Conservation (phyloP, 2,329 filamentous ascomycete genomes). For the Pyrenochaeta sp. region DNA sequence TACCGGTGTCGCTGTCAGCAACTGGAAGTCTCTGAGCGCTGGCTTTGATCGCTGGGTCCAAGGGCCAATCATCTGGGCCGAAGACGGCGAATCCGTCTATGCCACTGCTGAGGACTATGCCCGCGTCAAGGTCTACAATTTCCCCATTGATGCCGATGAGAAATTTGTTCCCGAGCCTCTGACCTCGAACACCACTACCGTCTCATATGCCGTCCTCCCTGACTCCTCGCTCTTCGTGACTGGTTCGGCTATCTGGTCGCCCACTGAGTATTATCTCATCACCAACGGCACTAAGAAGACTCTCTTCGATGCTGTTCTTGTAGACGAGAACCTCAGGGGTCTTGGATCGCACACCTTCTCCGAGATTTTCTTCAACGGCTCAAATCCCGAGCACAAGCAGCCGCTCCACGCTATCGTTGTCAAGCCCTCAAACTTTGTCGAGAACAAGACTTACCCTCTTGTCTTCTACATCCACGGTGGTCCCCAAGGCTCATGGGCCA, state of each 20-base stretch:
- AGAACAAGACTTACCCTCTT: conserved; percentile 77
- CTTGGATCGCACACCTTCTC: conserved; percentile 68
- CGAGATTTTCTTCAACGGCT: conserved; percentile 76
- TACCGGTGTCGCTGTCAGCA: conserved; percentile 31
- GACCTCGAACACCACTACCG: conserved; percentile 52
- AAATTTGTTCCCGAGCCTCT: conserved; percentile 52
- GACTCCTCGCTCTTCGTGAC: conserved; percentile 60
- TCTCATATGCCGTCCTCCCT: conserved; percentile 62
- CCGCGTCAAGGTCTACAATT: conserved; percentile 61
- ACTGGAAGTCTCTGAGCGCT: conserved; percentile 39
- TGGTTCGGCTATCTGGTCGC: conserved; percentile 42
- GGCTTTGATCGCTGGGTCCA: conserved; percentile 42
- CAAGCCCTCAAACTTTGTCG: conserved; percentile 69
- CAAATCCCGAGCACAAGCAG: conserved; percentile 59
- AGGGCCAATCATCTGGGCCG: conserved; percentile 39
- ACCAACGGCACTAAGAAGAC: conserved; percentile 43
- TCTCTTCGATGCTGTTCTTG: conserved; percentile 68
- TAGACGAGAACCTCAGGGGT: conserved; percentile 70
- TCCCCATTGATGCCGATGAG: conserved; percentile 65
- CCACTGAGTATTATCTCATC: conserved; percentile 40
- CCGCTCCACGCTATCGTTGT: conserved; percentile 73
- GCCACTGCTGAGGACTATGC: conserved; percentile 45
- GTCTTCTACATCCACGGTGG: conserved; percentile 84
- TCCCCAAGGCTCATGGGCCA: conserved; percentile 76
- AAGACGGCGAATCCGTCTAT: conserved; percentile 41